Conservation (phyloP, 306 rosid genomes). For the Mucuna pruriens region DNA sequence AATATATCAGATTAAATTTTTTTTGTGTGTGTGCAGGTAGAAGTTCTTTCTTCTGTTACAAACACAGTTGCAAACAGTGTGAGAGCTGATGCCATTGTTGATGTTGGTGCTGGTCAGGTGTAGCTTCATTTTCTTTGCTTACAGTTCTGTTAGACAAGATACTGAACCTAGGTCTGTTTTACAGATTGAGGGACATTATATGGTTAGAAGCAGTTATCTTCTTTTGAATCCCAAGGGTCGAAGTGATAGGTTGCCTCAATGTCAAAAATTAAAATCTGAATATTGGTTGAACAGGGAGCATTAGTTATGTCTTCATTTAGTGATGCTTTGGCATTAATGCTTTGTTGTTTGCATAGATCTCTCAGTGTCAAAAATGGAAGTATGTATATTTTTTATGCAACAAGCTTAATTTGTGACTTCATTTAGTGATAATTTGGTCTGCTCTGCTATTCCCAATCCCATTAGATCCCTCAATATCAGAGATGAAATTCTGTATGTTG, state of each 20-base stretch:
- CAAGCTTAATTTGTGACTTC: background rate
- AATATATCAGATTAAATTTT: background rate
- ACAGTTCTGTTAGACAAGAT: conserved; percentile 3
- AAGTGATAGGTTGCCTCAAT: conserved; percentile 8
- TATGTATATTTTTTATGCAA: background rate
- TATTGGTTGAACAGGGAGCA: conserved; percentile 15
- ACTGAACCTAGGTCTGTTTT: conserved; percentile 30
- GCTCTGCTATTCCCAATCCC: conserved; percentile 15
- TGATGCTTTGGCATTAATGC: background rate
- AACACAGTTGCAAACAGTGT: conserved; percentile 58
- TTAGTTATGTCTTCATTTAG: background rate
- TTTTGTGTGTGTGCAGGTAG: conserved; percentile 59
- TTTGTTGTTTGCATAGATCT: background rate
- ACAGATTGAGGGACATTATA: conserved; percentile 4
- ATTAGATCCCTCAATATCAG: background rate
- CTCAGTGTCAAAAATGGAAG: conserved; percentile 6
- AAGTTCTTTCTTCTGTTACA: conserved; percentile 76
- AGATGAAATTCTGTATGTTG: conserved; percentile 24
- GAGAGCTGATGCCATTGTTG: conserved; percentile 60
- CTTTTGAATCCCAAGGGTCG: conserved; percentile 12
- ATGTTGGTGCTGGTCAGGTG: conserved; percentile 99
- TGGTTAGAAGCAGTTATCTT: conserved; percentile 17
- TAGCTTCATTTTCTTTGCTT: conserved; percentile 37
- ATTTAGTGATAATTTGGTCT: conserved; percentile 21
- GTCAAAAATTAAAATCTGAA: background rate